Conservation (phyloP, 176 grass and related monocot species). For the Oryza australiensis region DNA sequence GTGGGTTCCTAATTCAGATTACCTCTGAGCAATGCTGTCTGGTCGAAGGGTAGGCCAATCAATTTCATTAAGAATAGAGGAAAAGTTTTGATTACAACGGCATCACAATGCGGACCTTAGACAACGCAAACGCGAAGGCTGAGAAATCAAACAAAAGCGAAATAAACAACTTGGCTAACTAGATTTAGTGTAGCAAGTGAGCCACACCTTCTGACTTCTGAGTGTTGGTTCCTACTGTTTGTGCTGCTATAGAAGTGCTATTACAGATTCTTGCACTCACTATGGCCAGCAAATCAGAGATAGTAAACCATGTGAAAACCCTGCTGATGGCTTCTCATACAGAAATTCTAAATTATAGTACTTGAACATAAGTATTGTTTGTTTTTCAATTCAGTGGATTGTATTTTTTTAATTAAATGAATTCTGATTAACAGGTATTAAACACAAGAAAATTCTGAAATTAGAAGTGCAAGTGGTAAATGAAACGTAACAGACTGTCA, state of each 20-base stretch:
- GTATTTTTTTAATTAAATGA: neutral
- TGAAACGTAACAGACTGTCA: neutral
- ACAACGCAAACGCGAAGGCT: no score
- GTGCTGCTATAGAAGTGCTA: neutral
- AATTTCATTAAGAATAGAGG: no score
- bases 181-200: conserved; percentile 5
- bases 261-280: neutral
- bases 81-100: no score
- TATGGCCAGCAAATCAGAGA: neutral
- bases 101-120: no score
- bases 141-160: no score
- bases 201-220: conserved; percentile 6
- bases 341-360: neutral
- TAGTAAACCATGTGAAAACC: neutral
- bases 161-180: neutral
- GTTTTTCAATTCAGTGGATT: neutral
- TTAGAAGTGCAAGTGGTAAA: neutral
- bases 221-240: neutral
- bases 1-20: neutral
- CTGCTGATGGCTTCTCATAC: neutral
- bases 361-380: neutral
- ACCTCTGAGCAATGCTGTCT: neutral
- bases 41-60: no score
- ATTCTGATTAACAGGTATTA: neutral
- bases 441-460: neutral